A percentile compares a stretch with the other conserved stretches of the same genome.
Evolutionary conservation across 1,284 basidiomycete genomes (phyloP).

Genomic region (Ceratobasidium sp.): DNA sequence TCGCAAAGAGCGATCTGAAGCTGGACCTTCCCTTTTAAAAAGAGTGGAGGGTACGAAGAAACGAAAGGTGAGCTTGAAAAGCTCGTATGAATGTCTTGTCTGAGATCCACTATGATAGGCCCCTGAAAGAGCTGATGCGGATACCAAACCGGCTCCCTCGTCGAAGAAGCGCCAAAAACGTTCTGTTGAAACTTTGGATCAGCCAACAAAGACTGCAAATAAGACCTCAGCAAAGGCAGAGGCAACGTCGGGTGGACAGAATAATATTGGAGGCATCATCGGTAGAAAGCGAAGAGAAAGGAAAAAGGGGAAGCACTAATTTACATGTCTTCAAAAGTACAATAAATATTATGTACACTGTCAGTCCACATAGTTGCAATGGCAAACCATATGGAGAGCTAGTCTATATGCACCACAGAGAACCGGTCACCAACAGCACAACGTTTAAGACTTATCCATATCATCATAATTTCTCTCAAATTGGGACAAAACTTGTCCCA

Average conservation of each 20-base stretch:
- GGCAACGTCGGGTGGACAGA: background rate
- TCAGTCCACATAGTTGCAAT: too few species aligned
- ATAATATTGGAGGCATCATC: slow-evolving; percentile 44
- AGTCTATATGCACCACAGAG: too few species aligned
- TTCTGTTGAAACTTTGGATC: slow-evolving; percentile 23
- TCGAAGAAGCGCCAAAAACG: slow-evolving; percentile 29
- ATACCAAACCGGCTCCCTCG: slow-evolving; percentile 19
- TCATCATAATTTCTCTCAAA: background rate
- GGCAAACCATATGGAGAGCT: too few species aligned
- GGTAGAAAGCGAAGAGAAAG: slow-evolving; percentile 47
- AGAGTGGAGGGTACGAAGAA: slow-evolving; percentile 38
- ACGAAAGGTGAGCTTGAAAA: too few species aligned
- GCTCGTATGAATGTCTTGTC: background rate
- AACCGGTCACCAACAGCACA: too few species aligned
- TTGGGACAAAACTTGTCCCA: background rate
- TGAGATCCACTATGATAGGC: slow-evolving; percentile 1
- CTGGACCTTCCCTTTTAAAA: slow-evolving; percentile 44
- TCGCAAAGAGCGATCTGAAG: slow-evolving; percentile 57
- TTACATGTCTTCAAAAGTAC: background rate
- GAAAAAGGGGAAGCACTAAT: slow-evolving; percentile 11
- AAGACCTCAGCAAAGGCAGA: background rate
- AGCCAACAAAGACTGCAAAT: background rate
- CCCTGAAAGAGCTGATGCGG: slow-evolving; percentile 3
- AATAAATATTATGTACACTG: too few species aligned
- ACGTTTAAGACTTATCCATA: too few species aligned